A percentile compares a stretch with the other conserved stretches of the same genome.
Evolutionary conservation across 108 stramenopile genomes (phyloP).

Genomic region (Cyclotella baltica): DNA sequence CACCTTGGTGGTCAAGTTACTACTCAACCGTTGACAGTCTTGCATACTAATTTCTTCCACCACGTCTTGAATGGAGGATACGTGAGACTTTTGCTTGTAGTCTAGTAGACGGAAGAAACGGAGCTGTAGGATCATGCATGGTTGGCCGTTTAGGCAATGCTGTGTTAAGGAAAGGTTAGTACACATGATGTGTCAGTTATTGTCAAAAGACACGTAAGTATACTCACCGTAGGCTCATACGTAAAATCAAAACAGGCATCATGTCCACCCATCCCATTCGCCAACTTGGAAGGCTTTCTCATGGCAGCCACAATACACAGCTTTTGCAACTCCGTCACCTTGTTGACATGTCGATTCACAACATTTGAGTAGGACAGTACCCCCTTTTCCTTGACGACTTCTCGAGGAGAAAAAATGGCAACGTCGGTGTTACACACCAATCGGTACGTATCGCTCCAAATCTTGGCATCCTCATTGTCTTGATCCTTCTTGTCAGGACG

Average conservation of each 20-base stretch:
- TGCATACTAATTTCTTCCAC: constrained; percentile 27
- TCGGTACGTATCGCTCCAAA: constrained; percentile 26
- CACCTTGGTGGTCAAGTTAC: constrained; percentile 12
- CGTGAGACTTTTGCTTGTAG: background rate
- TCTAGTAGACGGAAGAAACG: constrained; percentile 36
- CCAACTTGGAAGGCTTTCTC: constrained; percentile 8
- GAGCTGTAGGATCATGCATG: constrained; percentile 45
- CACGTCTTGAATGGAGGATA: constrained; percentile 15
- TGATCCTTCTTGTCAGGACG: constrained; percentile 18
- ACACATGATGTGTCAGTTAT: background rate
- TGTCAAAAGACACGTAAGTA: background rate
- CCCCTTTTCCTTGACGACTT: background rate
- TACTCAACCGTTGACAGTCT: constrained; percentile 18
- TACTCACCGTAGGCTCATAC: constrained; percentile 38
- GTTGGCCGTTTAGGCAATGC: constrained; percentile 46
- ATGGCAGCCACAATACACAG: constrained; percentile 31
- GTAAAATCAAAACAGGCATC: constrained; percentile 22
- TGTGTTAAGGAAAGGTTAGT: background rate
- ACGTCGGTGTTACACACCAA: constrained; percentile 30
- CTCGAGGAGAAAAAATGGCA: constrained; percentile 13
- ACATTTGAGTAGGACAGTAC: constrained; percentile 5
- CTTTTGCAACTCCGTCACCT: constrained; percentile 27
- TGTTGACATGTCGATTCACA: background rate
- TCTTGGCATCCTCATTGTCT: background rate
- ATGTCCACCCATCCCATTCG: background rate